A percentile compares a stretch with the other conserved stretches of the same genome.
These are phyloP conservation scores for Pseudisothecium myosuroides DNA, from an alignment of 225 moss, liverwort and hornwort genomes.

Conservation along the genomic window DNA sequence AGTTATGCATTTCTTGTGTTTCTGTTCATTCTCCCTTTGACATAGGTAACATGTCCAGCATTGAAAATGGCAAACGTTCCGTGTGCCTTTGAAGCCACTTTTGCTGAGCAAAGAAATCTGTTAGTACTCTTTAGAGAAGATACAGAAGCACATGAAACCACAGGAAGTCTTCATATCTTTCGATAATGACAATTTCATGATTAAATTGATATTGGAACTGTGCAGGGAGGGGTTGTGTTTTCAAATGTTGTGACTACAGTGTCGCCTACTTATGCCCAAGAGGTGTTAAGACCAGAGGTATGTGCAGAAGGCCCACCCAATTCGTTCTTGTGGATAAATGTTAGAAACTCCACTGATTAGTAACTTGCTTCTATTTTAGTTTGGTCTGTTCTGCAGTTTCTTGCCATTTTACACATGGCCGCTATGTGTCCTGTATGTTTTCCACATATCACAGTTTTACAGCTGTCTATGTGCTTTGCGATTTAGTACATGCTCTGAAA, in stretches of 20 bases:
- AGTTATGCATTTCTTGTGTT: neutral
- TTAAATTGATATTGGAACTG: neutral
- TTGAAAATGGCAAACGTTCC: neutral
- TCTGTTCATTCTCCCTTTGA: neutral
- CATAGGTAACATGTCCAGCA: neutral
- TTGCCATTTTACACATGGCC: neutral
- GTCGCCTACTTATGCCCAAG: conserved; percentile 93
- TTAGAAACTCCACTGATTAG: neutral
- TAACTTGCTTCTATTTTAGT: neutral
- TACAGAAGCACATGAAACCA: neutral
- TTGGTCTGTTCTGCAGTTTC: neutral
- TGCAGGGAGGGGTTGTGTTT: conserved; percentile 87
- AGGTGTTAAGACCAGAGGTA: conserved; percentile 86
- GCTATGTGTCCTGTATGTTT: neutral
- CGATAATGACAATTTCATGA: neutral
- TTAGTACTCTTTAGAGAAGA: neutral
- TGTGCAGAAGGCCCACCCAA: neutral
- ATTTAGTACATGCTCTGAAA: neutral
- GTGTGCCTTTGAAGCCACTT: neutral
- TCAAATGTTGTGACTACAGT: conserved; percentile 88
- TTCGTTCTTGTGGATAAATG: neutral
- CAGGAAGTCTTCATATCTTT: neutral
- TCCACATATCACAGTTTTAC: neutral
- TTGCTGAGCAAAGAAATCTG: neutral
- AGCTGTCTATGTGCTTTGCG: neutral